These are phyloP conservation scores for Backusella luteola DNA, from an alignment of 192 early-diverging fungal species.

Conservation along the genomic window DNA sequence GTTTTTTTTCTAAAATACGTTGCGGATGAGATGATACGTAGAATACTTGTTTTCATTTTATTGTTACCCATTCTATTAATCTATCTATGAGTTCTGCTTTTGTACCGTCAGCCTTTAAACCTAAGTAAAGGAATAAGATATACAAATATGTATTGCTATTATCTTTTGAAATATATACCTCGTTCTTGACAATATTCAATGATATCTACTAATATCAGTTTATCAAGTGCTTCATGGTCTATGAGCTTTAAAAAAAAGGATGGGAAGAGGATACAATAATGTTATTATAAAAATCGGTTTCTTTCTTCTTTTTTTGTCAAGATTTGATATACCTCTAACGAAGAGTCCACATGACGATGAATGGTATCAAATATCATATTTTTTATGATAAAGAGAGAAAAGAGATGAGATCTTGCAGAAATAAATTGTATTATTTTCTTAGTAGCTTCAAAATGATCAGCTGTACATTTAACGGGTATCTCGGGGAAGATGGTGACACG, in stretches of 20 bases:
- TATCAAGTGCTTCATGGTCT: slow-evolving; percentile 53
- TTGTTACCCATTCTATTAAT: slow-evolving; percentile 60
- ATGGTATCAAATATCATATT: slow-evolving; percentile 48
- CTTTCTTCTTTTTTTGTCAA: not conserved
- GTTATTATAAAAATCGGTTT: not conserved
- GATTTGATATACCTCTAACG: slow-evolving; percentile 38
- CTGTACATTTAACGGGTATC: not conserved
- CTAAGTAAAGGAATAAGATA: not conserved
- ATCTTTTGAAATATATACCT: slow-evolving; percentile 36
- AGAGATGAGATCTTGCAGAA: not conserved
- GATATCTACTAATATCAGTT: slow-evolving; percentile 64
- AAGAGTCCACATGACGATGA: slow-evolving; percentile 55
- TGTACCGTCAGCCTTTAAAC: slow-evolving; percentile 58
- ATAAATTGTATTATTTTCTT: not conserved
- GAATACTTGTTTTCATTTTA: not conserved
- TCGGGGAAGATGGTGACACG: not conserved
- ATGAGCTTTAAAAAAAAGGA: slow-evolving; percentile 8
- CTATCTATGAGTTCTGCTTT: slow-evolving; percentile 57
- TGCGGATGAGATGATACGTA: not conserved
- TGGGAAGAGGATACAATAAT: not conserved
- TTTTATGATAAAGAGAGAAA: not conserved
- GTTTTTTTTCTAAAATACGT: slow-evolving; percentile 53
- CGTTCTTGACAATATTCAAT: slow-evolving; percentile 70
- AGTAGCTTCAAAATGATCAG: not conserved
- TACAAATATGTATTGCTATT: not conserved